A percentile compares a stretch with the other conserved stretches of the same genome.
Evolutionary conservation across 345 rosid species (phyloP).

Genomic region (Acer saccharum): DNA sequence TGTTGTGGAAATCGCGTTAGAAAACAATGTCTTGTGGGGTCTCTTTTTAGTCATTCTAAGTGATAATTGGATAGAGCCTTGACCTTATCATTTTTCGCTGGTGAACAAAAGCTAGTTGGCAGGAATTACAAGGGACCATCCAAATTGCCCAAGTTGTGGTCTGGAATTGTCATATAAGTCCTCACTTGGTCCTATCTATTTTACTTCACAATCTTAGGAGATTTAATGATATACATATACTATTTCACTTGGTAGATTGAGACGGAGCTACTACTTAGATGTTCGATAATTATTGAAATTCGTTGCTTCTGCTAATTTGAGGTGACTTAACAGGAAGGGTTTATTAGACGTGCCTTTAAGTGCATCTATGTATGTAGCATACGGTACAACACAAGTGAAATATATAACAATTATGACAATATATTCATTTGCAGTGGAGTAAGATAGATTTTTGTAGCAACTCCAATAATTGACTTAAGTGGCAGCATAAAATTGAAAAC

Average conservation of each 20-base stretch:
- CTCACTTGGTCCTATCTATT: slow-evolving; percentile 1
- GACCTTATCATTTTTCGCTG: slow-evolving; percentile 5
- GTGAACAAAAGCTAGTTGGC: slow-evolving; percentile 11
- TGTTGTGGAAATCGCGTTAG: background rate
- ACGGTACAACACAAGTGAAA: background rate
- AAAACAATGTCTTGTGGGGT: background rate
- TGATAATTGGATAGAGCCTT: slow-evolving; percentile 12
- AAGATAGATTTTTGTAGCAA: background rate
- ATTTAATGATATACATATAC: background rate
- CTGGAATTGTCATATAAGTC: slow-evolving; percentile 4
- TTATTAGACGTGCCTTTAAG: background rate
- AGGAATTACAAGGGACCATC: slow-evolving; percentile 22
- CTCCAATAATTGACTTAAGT: background rate
- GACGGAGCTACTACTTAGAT: background rate
- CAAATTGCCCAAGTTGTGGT: slow-evolving; percentile 22
- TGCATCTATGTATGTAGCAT: background rate
- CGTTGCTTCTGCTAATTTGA: background rate
- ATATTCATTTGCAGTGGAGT: background rate
- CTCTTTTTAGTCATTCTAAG: background rate
- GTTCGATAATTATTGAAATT: background rate
- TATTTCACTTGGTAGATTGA: background rate
- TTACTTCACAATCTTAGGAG: background rate
- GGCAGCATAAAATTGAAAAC: too few species aligned
- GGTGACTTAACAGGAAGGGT: background rate
- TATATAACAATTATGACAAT: too few species aligned